Evolutionary conservation across 2,329 filamentous ascomycete genomes (phyloP), one percentile per base, ranked within the genome.

Genomic region (Colletotrichum cereale): DNA sequence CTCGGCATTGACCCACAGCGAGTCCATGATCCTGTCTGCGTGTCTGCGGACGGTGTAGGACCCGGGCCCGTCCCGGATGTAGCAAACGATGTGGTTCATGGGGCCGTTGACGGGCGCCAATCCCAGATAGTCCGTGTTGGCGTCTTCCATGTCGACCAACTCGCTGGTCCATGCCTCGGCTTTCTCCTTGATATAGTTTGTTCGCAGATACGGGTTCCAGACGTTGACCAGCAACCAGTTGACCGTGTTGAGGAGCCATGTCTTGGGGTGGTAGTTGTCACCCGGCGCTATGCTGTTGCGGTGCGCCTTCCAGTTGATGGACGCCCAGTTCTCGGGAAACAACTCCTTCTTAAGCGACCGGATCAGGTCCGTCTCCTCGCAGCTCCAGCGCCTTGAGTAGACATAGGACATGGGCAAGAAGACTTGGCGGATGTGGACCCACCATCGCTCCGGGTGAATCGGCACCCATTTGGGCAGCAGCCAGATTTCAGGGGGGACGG

Each of bases 391-490:
- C 84, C 92, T 94, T 0, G 95, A 97, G 85, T 93, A 97, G 52
- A 98, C 82, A 78, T 93, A 98, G 0, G 92, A 91, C 94, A 98
- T 98, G 6, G 95, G 92, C 60, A 97, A 80, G 77, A 96, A 97
- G n/a, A 99, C 95, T 82, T 93, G 91, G n/a, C 96, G 94, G 81
- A 98, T 98, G 77, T 99, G 96, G 77, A 98, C 93, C 96, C 95
- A 98, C 95, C 96, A 98, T 75, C 94, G 87, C 94, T 95, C 97
- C 0, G 96, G 96, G 6, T 94, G 91, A 78, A 97, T 88, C 0
- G 95, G 95, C 3, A 94, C 88, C 94, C 94, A 97, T 80, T 97
- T 93, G 0, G 95, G 95, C 4, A 98, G 84, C 50, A 97, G 86
- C 96, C 96, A 99, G 55, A 98, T 81, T 83, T 99, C 96, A 0